phyloP scores from a whole-genome alignment of 768 basidiomycete genomes.

The Mycena olivaceomarginata region DNA sequence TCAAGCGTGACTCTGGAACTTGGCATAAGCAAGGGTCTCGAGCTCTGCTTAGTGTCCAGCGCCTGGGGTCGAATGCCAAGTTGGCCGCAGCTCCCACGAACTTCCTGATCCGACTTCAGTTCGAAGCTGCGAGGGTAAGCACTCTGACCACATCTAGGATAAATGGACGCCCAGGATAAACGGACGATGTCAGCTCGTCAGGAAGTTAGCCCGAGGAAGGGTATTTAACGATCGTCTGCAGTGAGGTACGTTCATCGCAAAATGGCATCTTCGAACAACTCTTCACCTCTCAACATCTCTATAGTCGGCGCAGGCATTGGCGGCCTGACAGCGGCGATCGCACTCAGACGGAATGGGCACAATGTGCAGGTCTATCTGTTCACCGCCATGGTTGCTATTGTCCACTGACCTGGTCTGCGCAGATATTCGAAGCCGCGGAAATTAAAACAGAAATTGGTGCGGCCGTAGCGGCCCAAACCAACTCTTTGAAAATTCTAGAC shows the following conservation, averaged over 20 bases:
- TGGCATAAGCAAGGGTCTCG: too few relatives aligned
- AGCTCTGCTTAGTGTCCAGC: too few relatives aligned
- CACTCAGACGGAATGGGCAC: neutral
- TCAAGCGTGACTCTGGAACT: too few relatives aligned
- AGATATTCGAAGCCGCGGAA: conserved; percentile 2
- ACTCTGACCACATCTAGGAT: too few relatives aligned
- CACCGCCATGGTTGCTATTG: neutral
- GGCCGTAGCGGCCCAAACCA: neutral
- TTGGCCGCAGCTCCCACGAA: too few relatives aligned
- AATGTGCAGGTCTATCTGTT: neutral
- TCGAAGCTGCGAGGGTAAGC: too few relatives aligned
- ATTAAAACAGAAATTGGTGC: neutral
- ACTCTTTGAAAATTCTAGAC: neutral
- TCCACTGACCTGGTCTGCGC: neutral
- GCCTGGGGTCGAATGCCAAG: too few relatives aligned
- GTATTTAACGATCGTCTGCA: neutral
- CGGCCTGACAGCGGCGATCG: neutral
- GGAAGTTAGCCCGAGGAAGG: neutral
- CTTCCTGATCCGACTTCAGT: too few relatives aligned
- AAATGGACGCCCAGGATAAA: too few relatives aligned
- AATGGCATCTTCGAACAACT: neutral
- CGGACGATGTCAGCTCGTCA: too few relatives aligned
- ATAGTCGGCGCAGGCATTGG: conserved; percentile 2
- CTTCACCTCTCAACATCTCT: neutral
- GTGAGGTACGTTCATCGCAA: neutral